Evolutionary conservation across 805 yeast genomes (phyloP), one percentile per base, ranked within the genome.

Genomic region (Martiniozyma abietophila): DNA sequence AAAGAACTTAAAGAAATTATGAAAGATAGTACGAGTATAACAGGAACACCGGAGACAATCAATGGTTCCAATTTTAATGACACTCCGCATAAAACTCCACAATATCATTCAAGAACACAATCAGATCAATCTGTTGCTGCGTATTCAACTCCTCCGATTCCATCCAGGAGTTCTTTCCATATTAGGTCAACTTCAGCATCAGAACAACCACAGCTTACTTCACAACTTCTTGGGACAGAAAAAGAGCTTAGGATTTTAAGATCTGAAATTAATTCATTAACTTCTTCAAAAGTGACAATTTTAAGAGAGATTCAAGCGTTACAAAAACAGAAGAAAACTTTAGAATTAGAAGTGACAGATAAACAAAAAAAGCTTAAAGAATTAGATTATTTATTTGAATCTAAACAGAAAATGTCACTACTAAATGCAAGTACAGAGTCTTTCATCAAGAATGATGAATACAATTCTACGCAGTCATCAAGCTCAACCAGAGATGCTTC

Each of bases 291-390:
- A 42, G 62, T 66, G 2, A 52, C 53, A 5, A 43, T 78, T 23
- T 38, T 59, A 15, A 61, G 58, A 27, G 85, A 80, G 25, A 63
- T 80, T 10, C 67, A 63, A 31, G 66, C 59, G 14, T 58, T 85
- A 41, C 64, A 58, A 20, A 40, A 46, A 1, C 67, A 68, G 30
- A 77, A 69, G 54, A 61, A 58, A 22, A 53, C 57, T 12, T 54
- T 84, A 33, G 58, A 55, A 30, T 41, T 45, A 12, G 83, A 76
- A 35, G 56, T 77, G 9, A 6, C 14, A 3, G 56, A 47, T 5
- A 44, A 41, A 32, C 41, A 43, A 11, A 29, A 34, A n/a, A 25
- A 16, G 9, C 32, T 44, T 14, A 42, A 37, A 29, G 47, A 36
- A 16, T 34, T 45, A 29, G 47, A 47, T 34, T 10, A 29, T 3